phyloP scores from a whole-genome alignment of 2,329 filamentous ascomycete species.

The Aureobasidium musti region DNA sequence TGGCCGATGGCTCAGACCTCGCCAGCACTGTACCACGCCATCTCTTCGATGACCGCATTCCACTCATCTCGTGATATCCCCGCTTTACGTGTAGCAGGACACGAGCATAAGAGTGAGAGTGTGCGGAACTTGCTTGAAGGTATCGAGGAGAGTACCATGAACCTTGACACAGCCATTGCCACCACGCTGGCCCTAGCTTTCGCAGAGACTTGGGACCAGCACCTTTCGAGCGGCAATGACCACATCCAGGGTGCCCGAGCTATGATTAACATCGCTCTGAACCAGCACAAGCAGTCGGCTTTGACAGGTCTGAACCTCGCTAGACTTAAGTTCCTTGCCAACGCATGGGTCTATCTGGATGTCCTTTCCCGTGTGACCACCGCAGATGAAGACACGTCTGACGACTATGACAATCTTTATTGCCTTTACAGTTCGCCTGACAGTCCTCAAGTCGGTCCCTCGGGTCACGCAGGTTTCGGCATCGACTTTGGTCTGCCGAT shows the following conservation, averaged over 20 bases:
- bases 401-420: slow-evolving; percentile 54
- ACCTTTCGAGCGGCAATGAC: slow-evolving; percentile 67
- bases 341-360: slow-evolving; percentile 73
- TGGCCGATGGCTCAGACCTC: slow-evolving; percentile 67
- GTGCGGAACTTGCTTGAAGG: slow-evolving; percentile 61
- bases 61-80: slow-evolving; percentile 63
- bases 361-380: slow-evolving; percentile 69
- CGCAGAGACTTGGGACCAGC: slow-evolving; percentile 70
- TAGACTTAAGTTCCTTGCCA: slow-evolving; percentile 67
- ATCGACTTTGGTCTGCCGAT: slow-evolving; percentile 43
- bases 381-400: slow-evolving; percentile 58
- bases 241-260: slow-evolving; percentile 68
- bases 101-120: slow-evolving; percentile 68
- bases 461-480: slow-evolving; percentile 38
- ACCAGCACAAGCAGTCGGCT: slow-evolving; percentile 48
- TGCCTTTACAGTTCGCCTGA: slow-evolving; percentile 36
- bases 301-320: slow-evolving; percentile 52
- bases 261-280: slow-evolving; percentile 62
- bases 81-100: slow-evolving; percentile 61
- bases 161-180: slow-evolving; percentile 65
- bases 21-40: slow-evolving; percentile 67
- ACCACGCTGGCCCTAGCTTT: slow-evolving; percentile 71
- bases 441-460: background rate
- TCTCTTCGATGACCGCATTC: slow-evolving; percentile 69
- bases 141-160: slow-evolving; percentile 60